Evolutionary conservation across 331 rosid genomes (phyloP).

Genomic region (Saraca asoca): DNA sequence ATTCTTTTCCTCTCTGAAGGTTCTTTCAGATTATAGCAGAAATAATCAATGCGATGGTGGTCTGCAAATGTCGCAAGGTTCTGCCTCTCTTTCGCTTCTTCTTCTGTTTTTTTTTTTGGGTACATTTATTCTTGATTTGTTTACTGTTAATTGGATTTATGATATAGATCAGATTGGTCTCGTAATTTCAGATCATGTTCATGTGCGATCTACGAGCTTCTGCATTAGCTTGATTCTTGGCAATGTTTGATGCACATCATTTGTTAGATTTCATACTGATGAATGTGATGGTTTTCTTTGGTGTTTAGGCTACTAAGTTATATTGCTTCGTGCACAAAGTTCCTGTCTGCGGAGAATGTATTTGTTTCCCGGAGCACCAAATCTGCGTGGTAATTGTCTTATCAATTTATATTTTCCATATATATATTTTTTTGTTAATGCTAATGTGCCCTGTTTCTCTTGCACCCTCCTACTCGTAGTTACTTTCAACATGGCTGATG

Average conservation of each 20-base stretch:
- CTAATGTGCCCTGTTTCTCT: slow-evolving; percentile 1
- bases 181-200: slow-evolving; percentile 24
- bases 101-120: background rate
- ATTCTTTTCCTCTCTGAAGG: slow-evolving; percentile 1
- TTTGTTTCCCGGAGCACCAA: slow-evolving; percentile 95
- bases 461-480: background rate
- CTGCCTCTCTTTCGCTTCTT: slow-evolving; percentile 23
- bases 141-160: background rate
- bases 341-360: slow-evolving; percentile 99
- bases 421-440: slow-evolving; percentile 18
- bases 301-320: slow-evolving; percentile 88
- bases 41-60: slow-evolving; percentile 90
- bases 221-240: slow-evolving; percentile 22
- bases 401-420: slow-evolving; percentile 1
- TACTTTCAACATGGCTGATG: background rate
- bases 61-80: slow-evolving; percentile 99
- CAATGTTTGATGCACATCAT: slow-evolving; percentile 12
- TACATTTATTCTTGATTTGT: background rate
- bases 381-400: slow-evolving; percentile 71
- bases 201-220: slow-evolving; percentile 28
- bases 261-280: slow-evolving; percentile 19
- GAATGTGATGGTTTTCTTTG: slow-evolving; percentile 22
- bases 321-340: slow-evolving; percentile 99
- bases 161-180: slow-evolving; percentile 37
- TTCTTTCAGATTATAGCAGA: slow-evolving; percentile 31